phyloP scores from a whole-genome alignment of 495 filamentous ascomycete species.

The Hypoxylon fragiforme region DNA sequence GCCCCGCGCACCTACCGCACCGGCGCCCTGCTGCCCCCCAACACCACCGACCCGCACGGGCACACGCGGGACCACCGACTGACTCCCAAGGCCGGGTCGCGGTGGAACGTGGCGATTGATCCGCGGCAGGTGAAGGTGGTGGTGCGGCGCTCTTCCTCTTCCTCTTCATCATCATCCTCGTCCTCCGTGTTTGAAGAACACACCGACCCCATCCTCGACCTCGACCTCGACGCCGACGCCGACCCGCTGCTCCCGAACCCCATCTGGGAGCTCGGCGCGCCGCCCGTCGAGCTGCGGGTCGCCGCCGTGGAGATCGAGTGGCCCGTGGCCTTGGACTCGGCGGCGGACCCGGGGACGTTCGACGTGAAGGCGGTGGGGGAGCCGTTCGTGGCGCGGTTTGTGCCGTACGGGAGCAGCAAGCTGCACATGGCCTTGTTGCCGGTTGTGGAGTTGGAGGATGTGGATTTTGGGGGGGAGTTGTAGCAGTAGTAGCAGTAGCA shows the following conservation, averaged over 20 bases:
- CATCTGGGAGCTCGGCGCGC: conserved; percentile 52
- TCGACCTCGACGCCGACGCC: conserved; percentile 1
- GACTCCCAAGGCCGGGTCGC: conserved; percentile 34
- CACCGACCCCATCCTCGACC: too few species aligned
- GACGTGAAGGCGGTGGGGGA: conserved; percentile 27
- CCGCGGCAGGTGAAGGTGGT: conserved; percentile 42
- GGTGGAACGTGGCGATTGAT: conserved; percentile 58
- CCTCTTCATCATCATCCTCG: too few species aligned
- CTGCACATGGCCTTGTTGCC: conserved; percentile 64
- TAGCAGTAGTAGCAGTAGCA: too few species aligned
- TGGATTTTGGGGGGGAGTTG: conserved; percentile 33
- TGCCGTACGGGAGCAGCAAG: conserved; percentile 62
- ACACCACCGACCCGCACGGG: conserved; percentile 12
- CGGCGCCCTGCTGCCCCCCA: conserved; percentile 12
- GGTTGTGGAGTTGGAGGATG: conserved; percentile 30
- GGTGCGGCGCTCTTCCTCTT: too few species aligned
- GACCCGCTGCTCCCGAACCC: conserved; percentile 45
- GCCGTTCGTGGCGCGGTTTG: conserved; percentile 46
- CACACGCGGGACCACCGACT: conserved; percentile 32
- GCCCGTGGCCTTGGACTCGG: conserved; percentile 49
- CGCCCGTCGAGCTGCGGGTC: conserved; percentile 54
- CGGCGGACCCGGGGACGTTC: conserved; percentile 48
- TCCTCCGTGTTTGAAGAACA: too few species aligned
- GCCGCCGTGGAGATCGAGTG: conserved; percentile 52
- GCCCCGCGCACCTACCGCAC: conserved; percentile 16